A percentile compares a stretch with the other conserved stretches of the same genome.
Conservation (phyloP, 2,329 filamentous ascomycete genomes). For the Tolypocladium capitatum region DNA sequence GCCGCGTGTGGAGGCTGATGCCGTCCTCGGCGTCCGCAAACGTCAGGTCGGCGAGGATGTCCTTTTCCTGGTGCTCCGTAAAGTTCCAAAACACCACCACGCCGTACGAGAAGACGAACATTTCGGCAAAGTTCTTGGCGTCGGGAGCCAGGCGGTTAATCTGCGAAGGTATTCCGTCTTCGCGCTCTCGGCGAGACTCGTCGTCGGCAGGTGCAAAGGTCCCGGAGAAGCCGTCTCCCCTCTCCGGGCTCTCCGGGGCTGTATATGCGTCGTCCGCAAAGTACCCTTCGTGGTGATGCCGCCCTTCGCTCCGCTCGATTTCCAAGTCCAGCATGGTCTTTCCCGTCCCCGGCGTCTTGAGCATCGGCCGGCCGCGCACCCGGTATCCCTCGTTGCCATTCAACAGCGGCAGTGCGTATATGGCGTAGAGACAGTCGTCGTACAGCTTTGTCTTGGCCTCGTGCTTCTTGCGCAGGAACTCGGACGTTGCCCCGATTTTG, state of each 20-base stretch:
- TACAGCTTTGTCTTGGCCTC: slow-evolving; percentile 90
- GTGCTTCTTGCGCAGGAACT: slow-evolving; percentile 79
- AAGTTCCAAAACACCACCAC: slow-evolving; percentile 99
- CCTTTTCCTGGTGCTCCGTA: slow-evolving; percentile 88
- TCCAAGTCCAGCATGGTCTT: slow-evolving; percentile 89
- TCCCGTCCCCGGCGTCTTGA: slow-evolving; percentile 80
- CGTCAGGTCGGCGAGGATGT: slow-evolving; percentile 85
- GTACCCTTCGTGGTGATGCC: slow-evolving; percentile 86
- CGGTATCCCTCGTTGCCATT: slow-evolving; percentile 79
- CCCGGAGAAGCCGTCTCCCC: slow-evolving; percentile 12
- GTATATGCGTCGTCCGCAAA: slow-evolving; percentile 59
- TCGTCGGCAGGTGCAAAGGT: slow-evolving; percentile 18
- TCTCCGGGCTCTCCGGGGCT: slow-evolving; percentile 17
- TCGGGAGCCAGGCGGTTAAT: slow-evolving; percentile 52
- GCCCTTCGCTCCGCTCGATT: slow-evolving; percentile 82
- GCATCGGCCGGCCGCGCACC: slow-evolving; percentile 74
- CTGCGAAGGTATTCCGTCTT: slow-evolving; percentile 31
- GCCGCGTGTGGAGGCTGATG: slow-evolving; percentile 58
- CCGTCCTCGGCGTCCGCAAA: slow-evolving; percentile 62
- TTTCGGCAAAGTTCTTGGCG: slow-evolving; percentile 73
- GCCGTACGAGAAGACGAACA: slow-evolving; percentile 95
- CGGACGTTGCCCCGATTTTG: slow-evolving; percentile 76
- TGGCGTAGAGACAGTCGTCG: slow-evolving; percentile 91
- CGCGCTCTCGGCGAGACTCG: slow-evolving; percentile 17
- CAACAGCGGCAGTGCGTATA: slow-evolving; percentile 83